Base-by-base conservation (phyloP, 2,329 filamentous ascomycete genomes). In the Bipolaris gigantea region DNA sequence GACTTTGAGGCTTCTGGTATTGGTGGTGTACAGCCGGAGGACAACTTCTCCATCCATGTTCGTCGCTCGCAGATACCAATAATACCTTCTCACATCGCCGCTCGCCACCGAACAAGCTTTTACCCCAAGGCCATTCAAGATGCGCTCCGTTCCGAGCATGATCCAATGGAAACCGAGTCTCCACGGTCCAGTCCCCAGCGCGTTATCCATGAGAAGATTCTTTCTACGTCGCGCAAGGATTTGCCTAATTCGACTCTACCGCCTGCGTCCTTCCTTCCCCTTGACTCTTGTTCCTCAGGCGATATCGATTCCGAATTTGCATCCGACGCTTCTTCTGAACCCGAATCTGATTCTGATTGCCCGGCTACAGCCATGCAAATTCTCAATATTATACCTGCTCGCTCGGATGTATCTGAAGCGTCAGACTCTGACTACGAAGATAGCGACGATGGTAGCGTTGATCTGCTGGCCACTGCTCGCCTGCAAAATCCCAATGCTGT, bases 191-290 rank as follows among this genome's bases (percentile, higher is more conserved):
- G 54, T 13, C 48, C 55, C 4, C 61, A 58, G 35, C 54, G 55
- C 2, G 48, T 67, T 1, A 78, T 96, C 86, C 52, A 83, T 73
- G 19, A 95, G 76, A 19, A 92, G 80, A 66, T 87, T 79, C 38
- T 88, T 76, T 60, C 90, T 79, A 53, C 89, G 76, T 57, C 93
- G 82, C 53, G 88, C 80, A 45, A 93, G 77, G 46, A 93, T 80
- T 43, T 80, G 6, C 75, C 76, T 0, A 76, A 71, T 11, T 80
- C 79, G 0, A 50, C 61, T 7, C 70, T 81, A 1, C 79, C 79
- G 2, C 76, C 77, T 1, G 74, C 79, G 0, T 76, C 77, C 0
- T 79, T 76, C 54, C 71, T 78, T 25, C 71, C 74, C 0, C 70
- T 75, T 42, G 72, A 75, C 38, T 73, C 71, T 2, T 63, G 61